Evolutionary conservation across 495 filamentous ascomycete species (phyloP).

Genomic region (Trichoderma asperelloides): DNA sequence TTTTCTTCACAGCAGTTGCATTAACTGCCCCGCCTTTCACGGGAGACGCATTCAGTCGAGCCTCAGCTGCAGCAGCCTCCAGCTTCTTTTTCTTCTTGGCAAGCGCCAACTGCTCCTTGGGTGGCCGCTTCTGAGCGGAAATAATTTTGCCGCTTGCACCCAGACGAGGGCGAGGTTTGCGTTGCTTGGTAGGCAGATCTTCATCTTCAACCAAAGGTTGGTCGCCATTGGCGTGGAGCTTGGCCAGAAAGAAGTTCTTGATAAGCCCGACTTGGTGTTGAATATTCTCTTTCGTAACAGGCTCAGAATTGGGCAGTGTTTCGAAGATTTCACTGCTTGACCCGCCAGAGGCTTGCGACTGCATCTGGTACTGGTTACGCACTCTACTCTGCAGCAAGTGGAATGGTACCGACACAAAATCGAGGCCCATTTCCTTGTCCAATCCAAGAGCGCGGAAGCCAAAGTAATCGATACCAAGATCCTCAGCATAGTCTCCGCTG

Average conservation of each 20-base stretch:
- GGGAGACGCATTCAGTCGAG: constrained; percentile 23
- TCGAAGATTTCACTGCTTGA: constrained; percentile 53
- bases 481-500: constrained; percentile 92
- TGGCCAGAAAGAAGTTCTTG: constrained; percentile 80
- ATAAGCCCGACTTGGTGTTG: constrained; percentile 74
- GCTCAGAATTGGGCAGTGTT: constrained; percentile 63
- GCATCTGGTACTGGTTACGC: constrained; percentile 66
- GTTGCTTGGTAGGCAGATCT: constrained; percentile 84
- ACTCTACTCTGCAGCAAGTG: constrained; percentile 91
- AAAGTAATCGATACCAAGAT: constrained; percentile 97
- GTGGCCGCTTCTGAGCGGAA: constrained; percentile 78
- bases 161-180: constrained; percentile 83
- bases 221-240: constrained; percentile 72
- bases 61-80: constrained; percentile 34
- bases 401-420: constrained; percentile 80
- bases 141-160: constrained; percentile 93
- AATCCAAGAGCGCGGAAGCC: constrained; percentile 94
- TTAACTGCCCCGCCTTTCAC: constrained; percentile 26
- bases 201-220: constrained; percentile 88
- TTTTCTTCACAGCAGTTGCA: constrained; percentile 31
- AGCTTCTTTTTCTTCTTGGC: constrained; percentile 69
- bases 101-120: constrained; percentile 61
- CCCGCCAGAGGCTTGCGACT: constrained; percentile 49
- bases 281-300: constrained; percentile 71
- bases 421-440: constrained; percentile 78